These are phyloP conservation scores for Citropsis articulata DNA, from an alignment of 345 rosid genomes.

Conservation along the genomic window DNA sequence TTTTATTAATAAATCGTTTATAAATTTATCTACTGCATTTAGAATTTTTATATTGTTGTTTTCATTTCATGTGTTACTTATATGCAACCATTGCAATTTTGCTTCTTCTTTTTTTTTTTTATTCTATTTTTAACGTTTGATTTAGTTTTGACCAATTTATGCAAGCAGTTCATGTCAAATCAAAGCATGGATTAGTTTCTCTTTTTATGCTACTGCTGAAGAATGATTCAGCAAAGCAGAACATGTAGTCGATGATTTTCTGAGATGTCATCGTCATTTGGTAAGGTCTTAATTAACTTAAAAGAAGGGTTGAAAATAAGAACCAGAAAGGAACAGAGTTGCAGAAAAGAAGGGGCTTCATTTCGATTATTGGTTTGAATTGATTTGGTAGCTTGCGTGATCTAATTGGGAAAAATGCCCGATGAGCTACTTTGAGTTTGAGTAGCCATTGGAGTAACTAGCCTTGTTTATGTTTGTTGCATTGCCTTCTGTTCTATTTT, in stretches of 20 bases:
- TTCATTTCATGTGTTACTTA: too few relatives aligned
- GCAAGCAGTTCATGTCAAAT: background rate
- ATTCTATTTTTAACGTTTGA: background rate
- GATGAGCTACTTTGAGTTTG: background rate
- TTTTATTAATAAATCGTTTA: background rate
- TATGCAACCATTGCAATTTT: background rate
- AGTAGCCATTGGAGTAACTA: background rate
- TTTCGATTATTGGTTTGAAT: background rate
- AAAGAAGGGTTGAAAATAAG: background rate
- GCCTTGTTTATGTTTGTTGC: slow-evolving; percentile 2
- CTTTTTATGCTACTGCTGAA: background rate
- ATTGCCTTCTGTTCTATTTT: background rate
- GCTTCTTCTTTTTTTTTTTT: background rate
- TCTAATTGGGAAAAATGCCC: background rate
- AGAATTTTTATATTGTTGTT: background rate
- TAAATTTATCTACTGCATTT: background rate
- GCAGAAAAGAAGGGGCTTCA: background rate
- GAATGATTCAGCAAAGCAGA: background rate
- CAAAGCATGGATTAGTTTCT: background rate
- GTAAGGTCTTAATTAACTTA: background rate
- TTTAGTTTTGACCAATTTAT: background rate
- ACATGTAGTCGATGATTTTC: background rate
- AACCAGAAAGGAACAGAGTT: background rate
- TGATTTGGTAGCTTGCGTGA: background rate
- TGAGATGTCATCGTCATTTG: background rate